These are phyloP conservation scores for Malassezia equina DNA, from an alignment of 1,284 basidiomycete genomes.

Conservation along the genomic window DNA sequence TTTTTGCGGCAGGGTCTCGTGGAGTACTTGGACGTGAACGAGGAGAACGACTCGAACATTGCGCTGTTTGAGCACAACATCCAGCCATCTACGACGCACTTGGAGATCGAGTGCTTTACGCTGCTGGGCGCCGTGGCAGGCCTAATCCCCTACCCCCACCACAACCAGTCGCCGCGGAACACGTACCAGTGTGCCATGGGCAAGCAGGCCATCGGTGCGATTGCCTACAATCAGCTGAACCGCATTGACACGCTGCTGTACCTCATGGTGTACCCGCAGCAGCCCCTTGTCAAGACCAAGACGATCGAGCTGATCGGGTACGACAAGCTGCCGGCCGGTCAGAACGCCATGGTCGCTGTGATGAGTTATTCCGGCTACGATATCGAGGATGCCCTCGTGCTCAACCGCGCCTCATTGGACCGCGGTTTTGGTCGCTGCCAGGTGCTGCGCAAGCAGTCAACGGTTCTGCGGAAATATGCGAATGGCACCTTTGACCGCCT, in stretches of 20 bases:
- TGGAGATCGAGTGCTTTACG: constrained; percentile 98
- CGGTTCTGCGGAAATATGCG: constrained; percentile 86
- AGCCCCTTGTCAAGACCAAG: constrained; percentile 98
- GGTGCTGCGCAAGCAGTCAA: constrained; percentile 88
- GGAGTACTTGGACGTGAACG: constrained; percentile 97
- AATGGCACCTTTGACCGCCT: constrained; percentile 96
- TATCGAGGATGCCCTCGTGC: constrained; percentile 95
- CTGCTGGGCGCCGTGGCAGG: constrained; percentile 94
- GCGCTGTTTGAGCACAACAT: constrained; percentile 89
- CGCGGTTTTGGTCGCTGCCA: constrained; percentile 95
- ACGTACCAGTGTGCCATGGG: constrained; percentile 99
- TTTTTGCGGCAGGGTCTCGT: constrained; percentile 91
- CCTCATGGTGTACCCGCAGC: constrained; percentile 95
- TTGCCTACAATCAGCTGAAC: constrained; percentile 94
- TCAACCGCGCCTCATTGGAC: constrained; percentile 74
- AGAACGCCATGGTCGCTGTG: constrained; percentile 96
- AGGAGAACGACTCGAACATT: constrained; percentile 96
- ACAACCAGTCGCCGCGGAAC: constrained; percentile 97
- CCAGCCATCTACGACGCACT: constrained; percentile 64
- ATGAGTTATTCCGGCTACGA: constrained; percentile 99
- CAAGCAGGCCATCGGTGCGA: constrained; percentile 99
- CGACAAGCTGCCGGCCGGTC: constrained; percentile 89
- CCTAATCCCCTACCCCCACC: constrained; percentile 96
- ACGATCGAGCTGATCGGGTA: constrained; percentile 82
- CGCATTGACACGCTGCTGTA: constrained; percentile 98